Evolutionary conservation across 352 stramenopile genomes (phyloP), one percentile per base, ranked within the genome.

Genomic region (Phytophthora cryptogea): DNA sequence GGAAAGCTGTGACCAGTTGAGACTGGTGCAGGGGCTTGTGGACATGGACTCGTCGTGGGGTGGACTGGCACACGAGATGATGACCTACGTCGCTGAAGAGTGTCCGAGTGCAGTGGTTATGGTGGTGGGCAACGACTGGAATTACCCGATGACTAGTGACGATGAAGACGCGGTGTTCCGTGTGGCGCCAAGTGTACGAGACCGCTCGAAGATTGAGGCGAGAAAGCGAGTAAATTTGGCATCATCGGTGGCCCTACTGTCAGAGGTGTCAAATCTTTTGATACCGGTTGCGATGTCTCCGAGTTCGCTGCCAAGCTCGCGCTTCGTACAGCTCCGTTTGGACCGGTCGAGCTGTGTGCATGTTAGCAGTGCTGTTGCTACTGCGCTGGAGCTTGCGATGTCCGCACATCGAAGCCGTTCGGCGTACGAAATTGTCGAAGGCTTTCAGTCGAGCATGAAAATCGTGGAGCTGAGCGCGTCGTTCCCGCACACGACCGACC

Each of bases 11-110:
- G 86, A 95, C 57, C 72, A 75, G 44, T 58, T 95, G 31, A 72
- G 76, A 30, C 47, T 82, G 17, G 72, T 95, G 16, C 76, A 93
- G 58, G 68, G 68, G 35, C 52, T 90, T 9, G 83, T 95, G 26
- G 86, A 95, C 56, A 84, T 93, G 75, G 79, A 93, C 63, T 93
- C 86, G 14, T 76, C 78, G 1, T 95, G 82, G 82, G 83, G 82
- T 28, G 86, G 83, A 16, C 57, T 95, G 31, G 84, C 86, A 7
- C 59, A 78, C 23, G 83, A 95, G 27, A 61, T 92, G 46, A 54
- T 95, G 41, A 87, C 75, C 27, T 91, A 92, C 49, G 40, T 93
- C 4, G 54, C 49, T 8, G 86, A 95, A 40, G 86, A 95, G 48
- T 93, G 83, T 35, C 76, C 82, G 0, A 72, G 78, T 30, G 76